Evolutionary conservation across 257 asterid species (phyloP).

Genomic region (Nicotiana tabacum): DNA sequence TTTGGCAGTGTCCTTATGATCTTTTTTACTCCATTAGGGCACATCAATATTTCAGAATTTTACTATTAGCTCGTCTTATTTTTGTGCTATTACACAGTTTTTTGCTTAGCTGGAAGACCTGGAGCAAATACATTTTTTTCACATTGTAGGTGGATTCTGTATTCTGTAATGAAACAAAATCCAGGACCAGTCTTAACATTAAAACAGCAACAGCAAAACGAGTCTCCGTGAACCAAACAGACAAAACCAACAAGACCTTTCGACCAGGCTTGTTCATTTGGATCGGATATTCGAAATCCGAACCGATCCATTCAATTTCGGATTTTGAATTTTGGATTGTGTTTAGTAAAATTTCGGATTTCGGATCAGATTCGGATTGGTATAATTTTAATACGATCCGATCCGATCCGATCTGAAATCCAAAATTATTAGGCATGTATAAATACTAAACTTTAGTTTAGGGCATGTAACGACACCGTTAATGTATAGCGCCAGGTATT

Average conservation of each 20-base stretch:
- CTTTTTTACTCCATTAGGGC: neutral
- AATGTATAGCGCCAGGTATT: too few species aligned
- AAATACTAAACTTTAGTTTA: too few species aligned
- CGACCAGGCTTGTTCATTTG: too few species aligned
- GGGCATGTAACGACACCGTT: too few species aligned
- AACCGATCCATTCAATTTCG: too few species aligned
- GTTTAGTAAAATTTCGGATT: too few species aligned
- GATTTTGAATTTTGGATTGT: too few species aligned
- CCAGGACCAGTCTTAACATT: neutral
- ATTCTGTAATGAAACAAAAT: conserved; percentile 6
- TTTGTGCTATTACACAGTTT: neutral
- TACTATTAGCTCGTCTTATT: neutral
- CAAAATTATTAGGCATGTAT: too few species aligned
- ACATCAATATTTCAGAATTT: neutral
- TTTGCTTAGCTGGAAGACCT: neutral
- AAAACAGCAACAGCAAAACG: neutral
- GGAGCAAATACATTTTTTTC: neutral
- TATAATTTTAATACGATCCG: too few species aligned
- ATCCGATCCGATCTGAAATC: too few species aligned
- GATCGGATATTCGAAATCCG: too few species aligned
- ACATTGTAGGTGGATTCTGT: neutral
- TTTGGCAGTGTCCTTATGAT: conserved; percentile 6
- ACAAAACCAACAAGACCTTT: conserved; percentile 8
- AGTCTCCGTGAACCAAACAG: neutral
- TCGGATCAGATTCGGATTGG: too few species aligned